Conservation (phyloP, 2,329 filamentous ascomycete genomes). For the Aspergillus aculeatus region DNA sequence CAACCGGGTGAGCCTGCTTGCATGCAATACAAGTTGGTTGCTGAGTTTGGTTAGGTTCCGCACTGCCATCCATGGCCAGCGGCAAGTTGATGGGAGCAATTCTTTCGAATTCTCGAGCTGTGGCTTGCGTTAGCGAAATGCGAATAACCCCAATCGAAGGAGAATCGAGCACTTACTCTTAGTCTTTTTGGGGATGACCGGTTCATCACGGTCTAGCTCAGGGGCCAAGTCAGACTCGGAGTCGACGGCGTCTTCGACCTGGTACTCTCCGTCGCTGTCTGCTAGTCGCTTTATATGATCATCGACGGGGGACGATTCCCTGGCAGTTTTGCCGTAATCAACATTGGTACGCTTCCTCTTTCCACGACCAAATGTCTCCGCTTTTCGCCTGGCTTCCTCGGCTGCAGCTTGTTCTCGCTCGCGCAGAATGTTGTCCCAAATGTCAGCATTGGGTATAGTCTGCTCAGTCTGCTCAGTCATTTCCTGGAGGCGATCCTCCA, state of each 20-base stretch:
- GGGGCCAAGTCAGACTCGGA: constrained; percentile 26
- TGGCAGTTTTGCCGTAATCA: constrained; percentile 24
- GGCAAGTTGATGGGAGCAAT: constrained; percentile 21
- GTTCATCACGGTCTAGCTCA: constrained; percentile 20
- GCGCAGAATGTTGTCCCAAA: constrained; percentile 89
- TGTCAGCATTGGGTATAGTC: constrained; percentile 60
- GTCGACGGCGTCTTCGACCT: constrained; percentile 28
- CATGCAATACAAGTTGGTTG: constrained; percentile 54
- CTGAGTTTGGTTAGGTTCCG: constrained; percentile 7
- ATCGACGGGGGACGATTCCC: constrained; percentile 25
- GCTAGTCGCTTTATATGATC: constrained; percentile 12
- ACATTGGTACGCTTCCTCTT: constrained; percentile 67
- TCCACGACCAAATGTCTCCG: constrained; percentile 80
- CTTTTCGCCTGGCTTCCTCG: constrained; percentile 66
- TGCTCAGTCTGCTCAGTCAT: constrained; percentile 40
- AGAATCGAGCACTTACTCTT: constrained; percentile 21
- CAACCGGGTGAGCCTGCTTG: constrained; percentile 51
- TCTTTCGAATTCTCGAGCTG: constrained; percentile 42
- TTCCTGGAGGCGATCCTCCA: constrained; percentile 63
- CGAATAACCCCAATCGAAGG: neutral
- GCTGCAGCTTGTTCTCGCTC: constrained; percentile 76
- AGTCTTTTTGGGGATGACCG: constrained; percentile 24
- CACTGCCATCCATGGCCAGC: constrained; percentile 20
- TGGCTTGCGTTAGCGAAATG: constrained; percentile 11
- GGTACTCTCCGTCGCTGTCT: constrained; percentile 36